phyloP scores from a whole-genome alignment of 2,329 filamentous ascomycete genomes.

The Boeremia exigua region DNA sequence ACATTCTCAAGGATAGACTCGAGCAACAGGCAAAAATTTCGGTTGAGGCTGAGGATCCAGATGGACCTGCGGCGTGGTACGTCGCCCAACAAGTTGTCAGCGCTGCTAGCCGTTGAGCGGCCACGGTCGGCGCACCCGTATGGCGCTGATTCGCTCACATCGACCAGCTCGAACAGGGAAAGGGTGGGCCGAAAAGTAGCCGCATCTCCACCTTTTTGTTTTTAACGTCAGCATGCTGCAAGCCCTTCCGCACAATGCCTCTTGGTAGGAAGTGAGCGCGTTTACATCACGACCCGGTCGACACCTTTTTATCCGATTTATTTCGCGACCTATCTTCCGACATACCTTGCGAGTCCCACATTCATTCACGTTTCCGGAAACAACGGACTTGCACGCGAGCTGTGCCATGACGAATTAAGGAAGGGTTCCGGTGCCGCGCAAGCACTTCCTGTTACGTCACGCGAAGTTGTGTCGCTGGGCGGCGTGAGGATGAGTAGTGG shows the following conservation, averaged over 20 bases:
- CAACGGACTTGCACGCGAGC: constrained; percentile 14
- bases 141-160: constrained; percentile 3
- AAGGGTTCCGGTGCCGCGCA: constrained; percentile 24
- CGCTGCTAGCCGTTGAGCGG: constrained; percentile 1
- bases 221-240: constrained; percentile 32
- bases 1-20: background rate
- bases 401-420: constrained; percentile 31
- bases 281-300: constrained; percentile 12
- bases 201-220: constrained; percentile 37
- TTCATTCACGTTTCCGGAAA: constrained; percentile 4
- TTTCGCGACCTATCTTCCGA: constrained; percentile 17
- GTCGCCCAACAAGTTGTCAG: constrained; percentile 14
- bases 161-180: constrained; percentile 10
- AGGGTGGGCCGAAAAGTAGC: constrained; percentile 30
- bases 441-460: constrained; percentile 21
- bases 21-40: background rate
- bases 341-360: constrained; percentile 16
- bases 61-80: background rate
- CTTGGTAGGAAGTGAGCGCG: constrained; percentile 11
- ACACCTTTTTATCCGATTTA: constrained; percentile 9
- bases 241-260: constrained; percentile 25
- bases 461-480: constrained; percentile 23
- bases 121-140: constrained; percentile 1
- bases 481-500: constrained; percentile 26
- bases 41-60: constrained; percentile 14